phyloP scores from a whole-genome alignment of 805 yeast genomes.

The Starmerella apis region DNA sequence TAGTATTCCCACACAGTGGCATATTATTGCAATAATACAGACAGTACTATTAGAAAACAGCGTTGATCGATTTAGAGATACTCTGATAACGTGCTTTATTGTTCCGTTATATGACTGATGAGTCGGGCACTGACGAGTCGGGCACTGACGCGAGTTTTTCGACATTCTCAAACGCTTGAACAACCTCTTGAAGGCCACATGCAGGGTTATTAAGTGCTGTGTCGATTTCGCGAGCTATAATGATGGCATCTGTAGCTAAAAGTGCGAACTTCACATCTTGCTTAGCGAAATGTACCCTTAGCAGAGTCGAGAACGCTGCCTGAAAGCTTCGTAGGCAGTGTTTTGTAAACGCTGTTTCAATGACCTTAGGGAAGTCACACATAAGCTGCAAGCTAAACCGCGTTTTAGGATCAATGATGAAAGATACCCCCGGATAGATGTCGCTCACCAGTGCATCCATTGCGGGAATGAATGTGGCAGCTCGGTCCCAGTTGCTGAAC shows the following conservation, averaged over 20 bases:
- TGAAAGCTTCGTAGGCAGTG: background rate
- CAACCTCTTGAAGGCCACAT: background rate
- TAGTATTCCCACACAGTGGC: too few species aligned
- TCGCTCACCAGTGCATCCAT: slow-evolving; percentile 1
- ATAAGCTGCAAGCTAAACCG: background rate
- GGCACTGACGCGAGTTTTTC: background rate
- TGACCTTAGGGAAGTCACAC: background rate
- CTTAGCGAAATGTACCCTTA: background rate
- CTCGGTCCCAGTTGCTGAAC: background rate
- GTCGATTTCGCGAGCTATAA: background rate
- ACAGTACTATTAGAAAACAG: too few species aligned
- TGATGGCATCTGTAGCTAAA: background rate
- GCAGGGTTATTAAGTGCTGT: background rate
- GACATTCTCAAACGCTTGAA: background rate
- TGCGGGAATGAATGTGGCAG: background rate
- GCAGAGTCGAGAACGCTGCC: background rate
- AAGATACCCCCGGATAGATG: background rate
- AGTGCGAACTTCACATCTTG: background rate
- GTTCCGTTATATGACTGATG: too few species aligned
- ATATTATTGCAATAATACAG: too few species aligned
- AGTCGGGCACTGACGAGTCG: too few species aligned
- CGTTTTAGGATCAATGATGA: background rate
- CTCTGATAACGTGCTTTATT: too few species aligned
- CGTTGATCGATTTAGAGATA: too few species aligned
- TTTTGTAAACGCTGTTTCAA: background rate